These are phyloP conservation scores for Cerioporus squamosus DNA, from an alignment of 1,284 basidiomycete species.

Conservation along the genomic window DNA sequence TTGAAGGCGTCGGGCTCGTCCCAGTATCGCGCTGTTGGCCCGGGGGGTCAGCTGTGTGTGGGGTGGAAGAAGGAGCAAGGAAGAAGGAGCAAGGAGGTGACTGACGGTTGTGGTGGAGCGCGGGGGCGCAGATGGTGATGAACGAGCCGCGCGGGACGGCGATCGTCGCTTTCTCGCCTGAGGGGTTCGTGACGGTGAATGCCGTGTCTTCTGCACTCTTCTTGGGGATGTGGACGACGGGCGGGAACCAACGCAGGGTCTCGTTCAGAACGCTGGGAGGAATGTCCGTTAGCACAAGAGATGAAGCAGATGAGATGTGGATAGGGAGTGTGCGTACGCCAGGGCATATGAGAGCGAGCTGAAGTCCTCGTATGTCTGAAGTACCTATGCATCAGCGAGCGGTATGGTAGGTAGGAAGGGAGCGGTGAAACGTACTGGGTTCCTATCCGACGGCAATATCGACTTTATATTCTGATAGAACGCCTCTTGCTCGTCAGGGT, in stretches of 20 bases:
- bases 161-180: slow-evolving; percentile 44
- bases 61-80: neutral
- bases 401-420: neutral
- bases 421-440: slow-evolving; percentile 3
- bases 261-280: slow-evolving; percentile 57
- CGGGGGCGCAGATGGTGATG: slow-evolving; percentile 45
- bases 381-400: neutral
- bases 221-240: slow-evolving; percentile 50
- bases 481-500: slow-evolving; percentile 66
- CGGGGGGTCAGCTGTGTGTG: neutral
- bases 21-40: slow-evolving; percentile 43
- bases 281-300: neutral
- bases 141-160: slow-evolving; percentile 50
- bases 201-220: slow-evolving; percentile 50
- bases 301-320: neutral
- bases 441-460: slow-evolving; percentile 3
- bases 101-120: slow-evolving; percentile 47
- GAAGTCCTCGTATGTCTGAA: slow-evolving; percentile 19
- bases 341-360: slow-evolving; percentile 21
- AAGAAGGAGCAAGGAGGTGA: neutral
- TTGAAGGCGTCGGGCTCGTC: slow-evolving; percentile 43
- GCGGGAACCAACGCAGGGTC: slow-evolving; percentile 62
- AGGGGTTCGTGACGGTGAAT: slow-evolving; percentile 40
- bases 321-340: slow-evolving; percentile 20
- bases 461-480: slow-evolving; percentile 48